Evolutionary conservation across 257 asterid species (phyloP).

Genomic region (Schizonepeta tenuifolia): DNA sequence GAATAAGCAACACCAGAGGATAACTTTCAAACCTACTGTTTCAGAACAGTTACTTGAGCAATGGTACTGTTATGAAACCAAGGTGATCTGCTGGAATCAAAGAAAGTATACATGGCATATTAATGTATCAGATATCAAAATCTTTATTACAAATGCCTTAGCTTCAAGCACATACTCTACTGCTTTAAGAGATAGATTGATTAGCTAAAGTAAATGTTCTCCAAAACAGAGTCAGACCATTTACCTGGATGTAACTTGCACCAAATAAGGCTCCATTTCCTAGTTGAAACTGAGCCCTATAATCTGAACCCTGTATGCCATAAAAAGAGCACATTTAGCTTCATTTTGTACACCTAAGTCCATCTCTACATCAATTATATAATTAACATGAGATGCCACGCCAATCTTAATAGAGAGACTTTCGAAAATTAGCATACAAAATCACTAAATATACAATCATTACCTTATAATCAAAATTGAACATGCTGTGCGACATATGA

Average conservation of each 20-base stretch:
- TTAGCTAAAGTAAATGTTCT: conserved; percentile 5
- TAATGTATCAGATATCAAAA: conserved; percentile 12
- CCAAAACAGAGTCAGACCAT: conserved; percentile 31
- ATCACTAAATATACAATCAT: not conserved
- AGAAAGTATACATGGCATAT: conserved; percentile 5
- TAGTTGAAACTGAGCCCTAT: conserved; percentile 75
- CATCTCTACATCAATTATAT: conserved; percentile 5
- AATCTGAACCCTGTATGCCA: conserved; percentile 71
- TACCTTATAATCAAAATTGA: conserved; percentile 96
- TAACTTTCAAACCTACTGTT: conserved; percentile 2
- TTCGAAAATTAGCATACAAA: not conserved
- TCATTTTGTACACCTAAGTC: conserved; percentile 14
- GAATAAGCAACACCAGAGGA: not conserved
- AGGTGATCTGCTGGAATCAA: conserved; percentile 7
- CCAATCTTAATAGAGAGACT: not conserved
- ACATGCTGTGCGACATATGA: conserved; percentile 92
- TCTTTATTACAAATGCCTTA: not conserved
- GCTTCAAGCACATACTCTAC: conserved; percentile 7
- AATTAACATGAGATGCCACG: not conserved
- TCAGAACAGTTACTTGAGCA: conserved; percentile 15
- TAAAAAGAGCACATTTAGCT: conserved; percentile 34
- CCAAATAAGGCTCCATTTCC: conserved; percentile 82
- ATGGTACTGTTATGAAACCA: not conserved
- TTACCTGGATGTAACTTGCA: conserved; percentile 92
- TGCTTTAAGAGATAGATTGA: conserved; percentile 3